phyloP scores from a whole-genome alignment of 257 asterid species.

The Solanum corneliomulleri region DNA sequence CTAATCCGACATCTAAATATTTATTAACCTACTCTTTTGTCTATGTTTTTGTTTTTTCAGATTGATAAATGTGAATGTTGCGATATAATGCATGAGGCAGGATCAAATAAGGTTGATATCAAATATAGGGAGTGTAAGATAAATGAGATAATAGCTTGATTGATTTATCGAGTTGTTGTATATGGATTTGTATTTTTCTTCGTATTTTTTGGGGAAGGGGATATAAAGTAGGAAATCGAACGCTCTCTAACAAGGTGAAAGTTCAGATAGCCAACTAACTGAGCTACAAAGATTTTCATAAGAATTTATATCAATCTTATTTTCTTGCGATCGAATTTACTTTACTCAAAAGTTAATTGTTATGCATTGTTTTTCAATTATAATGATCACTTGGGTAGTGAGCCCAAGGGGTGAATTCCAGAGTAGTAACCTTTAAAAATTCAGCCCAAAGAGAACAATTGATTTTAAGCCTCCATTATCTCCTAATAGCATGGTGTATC shows the following conservation, averaged over 20 bases:
- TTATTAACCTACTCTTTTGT: background rate
- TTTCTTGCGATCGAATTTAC: background rate
- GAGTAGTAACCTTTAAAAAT: background rate
- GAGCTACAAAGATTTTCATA: background rate
- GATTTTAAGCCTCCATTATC: no score
- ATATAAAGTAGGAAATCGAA: no score
- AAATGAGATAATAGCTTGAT: constrained; percentile 17
- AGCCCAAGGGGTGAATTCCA: background rate
- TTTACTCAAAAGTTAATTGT: background rate
- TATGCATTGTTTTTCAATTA: background rate
- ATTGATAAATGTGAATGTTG: constrained; percentile 23
- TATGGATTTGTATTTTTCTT: background rate
- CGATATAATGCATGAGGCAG: background rate
- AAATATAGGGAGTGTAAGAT: constrained; percentile 11
- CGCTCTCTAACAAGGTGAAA: no score
- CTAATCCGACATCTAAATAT: background rate
- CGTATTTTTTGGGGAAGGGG: background rate
- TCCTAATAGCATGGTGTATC: no score
- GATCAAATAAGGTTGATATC: background rate
- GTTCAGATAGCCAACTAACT: background rate
- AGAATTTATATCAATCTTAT: background rate
- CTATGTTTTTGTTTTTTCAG: background rate
- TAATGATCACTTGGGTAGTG: background rate
- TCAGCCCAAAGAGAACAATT: background rate
- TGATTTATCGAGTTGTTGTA: background rate